Evolutionary conservation across 352 stramenopile genomes (phyloP).

Genomic region (Pythium apleroticum): DNA sequence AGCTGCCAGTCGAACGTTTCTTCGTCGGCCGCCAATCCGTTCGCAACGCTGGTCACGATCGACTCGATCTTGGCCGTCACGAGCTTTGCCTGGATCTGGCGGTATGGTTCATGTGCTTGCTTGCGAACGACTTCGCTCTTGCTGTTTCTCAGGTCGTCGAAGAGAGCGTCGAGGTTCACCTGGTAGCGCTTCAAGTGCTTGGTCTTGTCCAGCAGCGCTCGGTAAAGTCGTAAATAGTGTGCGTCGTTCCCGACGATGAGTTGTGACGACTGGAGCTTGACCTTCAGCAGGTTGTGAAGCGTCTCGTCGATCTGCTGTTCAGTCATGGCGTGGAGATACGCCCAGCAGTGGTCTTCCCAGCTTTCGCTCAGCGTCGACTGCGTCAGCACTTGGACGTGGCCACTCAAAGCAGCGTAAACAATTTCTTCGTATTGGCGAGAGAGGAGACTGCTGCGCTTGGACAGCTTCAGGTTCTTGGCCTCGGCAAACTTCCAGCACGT

Average conservation of each 20-base stretch:
- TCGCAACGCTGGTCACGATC: constrained; percentile 70
- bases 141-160: constrained; percentile 71
- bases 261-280: constrained; percentile 75
- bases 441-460: constrained; percentile 61
- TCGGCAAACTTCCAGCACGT: constrained; percentile 85
- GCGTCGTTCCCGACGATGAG: constrained; percentile 68
- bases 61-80: constrained; percentile 74
- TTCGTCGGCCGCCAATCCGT: constrained; percentile 47
- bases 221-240: constrained; percentile 60
- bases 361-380: constrained; percentile 68
- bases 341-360: constrained; percentile 88
- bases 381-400: constrained; percentile 65
- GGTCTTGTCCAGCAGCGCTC: constrained; percentile 59
- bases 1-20: constrained; percentile 73
- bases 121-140: constrained; percentile 58
- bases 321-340: constrained; percentile 65
- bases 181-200: constrained; percentile 78
- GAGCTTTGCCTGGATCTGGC: constrained; percentile 79
- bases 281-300: constrained; percentile 63
- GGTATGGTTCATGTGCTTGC: constrained; percentile 70
- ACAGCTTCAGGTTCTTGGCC: constrained; percentile 39
- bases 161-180: constrained; percentile 65
- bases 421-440: constrained; percentile 75
- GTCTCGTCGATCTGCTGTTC: constrained; percentile 75
- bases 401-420: constrained; percentile 78